Evolutionary conservation across 2,329 filamentous ascomycete species (phyloP), one percentile per base, ranked within the genome.

Genomic region (Pseudodiploospora longispora): DNA sequence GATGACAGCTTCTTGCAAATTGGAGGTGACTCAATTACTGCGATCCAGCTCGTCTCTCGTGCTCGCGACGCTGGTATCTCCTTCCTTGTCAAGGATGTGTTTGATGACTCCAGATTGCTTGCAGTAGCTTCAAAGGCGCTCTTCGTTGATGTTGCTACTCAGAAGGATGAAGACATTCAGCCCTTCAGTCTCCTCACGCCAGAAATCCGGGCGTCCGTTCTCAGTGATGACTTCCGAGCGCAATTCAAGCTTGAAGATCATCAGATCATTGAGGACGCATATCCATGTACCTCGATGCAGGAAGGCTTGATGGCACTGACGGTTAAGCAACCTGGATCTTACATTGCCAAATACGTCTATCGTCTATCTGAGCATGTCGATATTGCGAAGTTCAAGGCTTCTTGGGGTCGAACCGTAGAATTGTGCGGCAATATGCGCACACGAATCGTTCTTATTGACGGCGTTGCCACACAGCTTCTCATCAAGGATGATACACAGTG

Each of bases 291-390:
- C 6, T 43, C 51, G 27, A 47, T 55, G 10, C 53, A 54, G 5
- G 47, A 52, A 6, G 53, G 52, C 27, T 38, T 54, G 10, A 53
- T 55, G 49, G 58, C 62, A 0, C 50, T 66, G 4, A 56, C 63
- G 1, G 53, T 51, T 33, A 56, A 56, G 30, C 52, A 60, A 10
- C 37, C 49, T 1, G 63, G 60, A 1, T 59, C 59, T 2, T 69
- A 69, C 38, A 53, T 67, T 9, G 57, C 60, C 3, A 54, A 56
- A 40, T 53, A 56, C 40, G 54, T 52, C 9, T 47, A 58, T 34
- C 46, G 47, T 27, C 52, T 61, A 6, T 33, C 50, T 1, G 31
- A 30, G 4, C 27, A 53, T 10, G 33, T 55, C 8, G 50, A 59
- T 3, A n/a, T 55, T 31, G 41, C 38, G 4, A 42, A 40, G 2